Evolutionary conservation across 805 yeast genomes (phyloP), one percentile per base, ranked within the genome.

Genomic region (Candida morakotiae): DNA sequence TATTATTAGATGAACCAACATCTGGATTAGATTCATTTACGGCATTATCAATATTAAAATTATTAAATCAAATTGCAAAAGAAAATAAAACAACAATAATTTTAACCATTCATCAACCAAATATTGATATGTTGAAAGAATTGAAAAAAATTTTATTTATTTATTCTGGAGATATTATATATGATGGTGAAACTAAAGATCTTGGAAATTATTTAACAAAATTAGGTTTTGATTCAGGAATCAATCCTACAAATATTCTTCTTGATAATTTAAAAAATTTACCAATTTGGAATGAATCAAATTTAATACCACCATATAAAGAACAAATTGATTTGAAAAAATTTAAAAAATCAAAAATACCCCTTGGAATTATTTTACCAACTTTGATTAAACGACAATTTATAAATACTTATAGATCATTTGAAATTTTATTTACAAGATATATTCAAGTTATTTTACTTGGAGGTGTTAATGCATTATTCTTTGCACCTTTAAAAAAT

Each of bases 371-470:
- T 4, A 50, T 62, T 5, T 57, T 66, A 30, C 43, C 45, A 6
- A 48, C 69, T 1, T 53, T 66, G 17, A 44, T 55, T n/a, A 44
- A 42, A 26, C 47, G 72, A 27, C 70, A 60, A 41, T 45, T 52
- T 19, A 37, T 60, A 13, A 61, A 58, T 31, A 55, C 66, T 1
- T 38, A 53, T 26, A 47, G 72, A 23, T 52, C 64, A 5, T 46
- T 72, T n/a, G 86, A 83, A 44, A 74, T 83, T 11, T 41, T 85
- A 9, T 55, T 77, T 47, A 77, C 89, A 0, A 68, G 94, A 50
- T 55, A 77, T 4, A 67, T 76, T 5, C 94, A 85, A 52, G 72
- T 78, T 13, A 60, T 77, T 0, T 78, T 82, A 2, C 61, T 83
- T 39, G 87, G 82, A 6, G 64, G 80, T 3, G 67, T 87, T 9